Percentiles rank a stretch among this genome's conserved stretches.
Evolutionary conservation across 2,329 filamentous ascomycete genomes (phyloP).

Genomic region (Ophiocordyceps camponoti-rufipedis): DNA sequence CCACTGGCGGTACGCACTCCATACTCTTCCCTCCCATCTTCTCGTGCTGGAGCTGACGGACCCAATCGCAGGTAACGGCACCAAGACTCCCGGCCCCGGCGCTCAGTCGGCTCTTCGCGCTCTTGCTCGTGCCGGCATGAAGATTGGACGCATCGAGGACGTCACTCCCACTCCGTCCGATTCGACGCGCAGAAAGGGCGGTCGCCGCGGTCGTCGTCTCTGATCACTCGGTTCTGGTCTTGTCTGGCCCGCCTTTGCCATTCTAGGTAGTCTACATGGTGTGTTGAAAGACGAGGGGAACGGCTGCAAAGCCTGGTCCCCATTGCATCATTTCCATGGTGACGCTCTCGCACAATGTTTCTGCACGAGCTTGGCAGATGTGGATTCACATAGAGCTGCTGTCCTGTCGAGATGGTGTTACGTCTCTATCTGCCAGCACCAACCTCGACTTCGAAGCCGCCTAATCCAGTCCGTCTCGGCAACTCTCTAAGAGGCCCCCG

Average conservation of each 20-base stretch:
- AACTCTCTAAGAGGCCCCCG: slow-evolving; percentile 8
- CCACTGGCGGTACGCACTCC: slow-evolving; percentile 66
- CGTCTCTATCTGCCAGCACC: no score
- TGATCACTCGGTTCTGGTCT: slow-evolving; percentile 29
- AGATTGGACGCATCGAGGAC: slow-evolving; percentile 98
- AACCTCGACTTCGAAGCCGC: no score
- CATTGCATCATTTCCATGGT: slow-evolving; percentile 32
- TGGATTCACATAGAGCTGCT: slow-evolving; percentile 14
- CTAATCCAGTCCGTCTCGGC: background rate
- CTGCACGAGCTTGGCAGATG: slow-evolving; percentile 12
- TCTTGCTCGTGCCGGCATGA: slow-evolving; percentile 97
- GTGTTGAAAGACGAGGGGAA: slow-evolving; percentile 58
- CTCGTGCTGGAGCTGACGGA: background rate
- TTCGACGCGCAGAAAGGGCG: slow-evolving; percentile 98
- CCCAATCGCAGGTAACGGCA: slow-evolving; percentile 60
- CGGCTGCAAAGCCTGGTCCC: slow-evolving; percentile 48
- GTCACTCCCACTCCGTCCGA: slow-evolving; percentile 98
- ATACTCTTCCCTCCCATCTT: slow-evolving; percentile 6
- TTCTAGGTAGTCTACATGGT: slow-evolving; percentile 32
- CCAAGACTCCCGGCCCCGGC: slow-evolving; percentile 98
- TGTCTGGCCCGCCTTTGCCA: slow-evolving; percentile 17
- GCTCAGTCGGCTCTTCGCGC: slow-evolving; percentile 98
- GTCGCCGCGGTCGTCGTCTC: slow-evolving; percentile 99
- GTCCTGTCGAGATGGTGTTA: no score
- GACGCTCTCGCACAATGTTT: slow-evolving; percentile 2